Evolutionary conservation across 2,329 filamentous ascomycete genomes (phyloP).

Genomic region (Phialocephala subalpina): DNA sequence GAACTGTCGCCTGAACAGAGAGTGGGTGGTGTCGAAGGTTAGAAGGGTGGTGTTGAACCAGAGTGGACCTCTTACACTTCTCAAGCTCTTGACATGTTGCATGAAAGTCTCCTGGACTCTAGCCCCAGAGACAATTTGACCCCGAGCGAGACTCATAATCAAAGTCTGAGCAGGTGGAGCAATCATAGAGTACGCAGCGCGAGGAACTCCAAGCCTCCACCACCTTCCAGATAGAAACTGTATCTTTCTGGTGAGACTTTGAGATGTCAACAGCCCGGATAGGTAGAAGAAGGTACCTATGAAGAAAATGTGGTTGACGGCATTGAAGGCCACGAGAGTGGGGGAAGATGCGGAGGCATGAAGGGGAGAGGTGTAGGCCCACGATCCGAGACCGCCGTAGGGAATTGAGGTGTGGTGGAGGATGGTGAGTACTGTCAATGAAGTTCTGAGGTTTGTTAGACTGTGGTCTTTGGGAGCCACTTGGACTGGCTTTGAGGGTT

Average conservation of each 20-base stretch:
- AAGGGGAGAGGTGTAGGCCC: conserved; percentile 17
- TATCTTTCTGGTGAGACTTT: conserved; percentile 16
- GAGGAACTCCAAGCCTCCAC: not conserved
- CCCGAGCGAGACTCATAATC: not conserved
- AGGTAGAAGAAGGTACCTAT: conserved; percentile 27
- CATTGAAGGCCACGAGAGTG: conserved; percentile 21
- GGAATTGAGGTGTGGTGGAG: conserved; percentile 20
- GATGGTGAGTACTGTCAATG: conserved; percentile 21
- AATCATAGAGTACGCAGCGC: not conserved
- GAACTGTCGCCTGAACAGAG: not conserved
- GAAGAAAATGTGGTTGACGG: conserved; percentile 22
- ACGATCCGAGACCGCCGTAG: conserved; percentile 21
- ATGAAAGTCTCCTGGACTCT: not conserved
- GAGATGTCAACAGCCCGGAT: conserved; percentile 16
- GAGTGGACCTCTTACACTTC: not conserved
- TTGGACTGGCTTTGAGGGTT: not conserved
- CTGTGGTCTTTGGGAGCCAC: not conserved
- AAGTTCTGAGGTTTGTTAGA: conserved; percentile 17
- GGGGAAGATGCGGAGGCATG: conserved; percentile 10
- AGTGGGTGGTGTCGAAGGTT: not conserved
- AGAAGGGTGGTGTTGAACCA: not conserved
- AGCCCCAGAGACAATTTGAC: not conserved
- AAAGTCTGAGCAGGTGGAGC: not conserved
- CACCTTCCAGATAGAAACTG: not conserved
- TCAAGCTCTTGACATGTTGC: not conserved